Evolutionary conservation across 495 filamentous ascomycete genomes (phyloP), one percentile per base, ranked within the genome.

Genomic region (Talaromyces ruber): DNA sequence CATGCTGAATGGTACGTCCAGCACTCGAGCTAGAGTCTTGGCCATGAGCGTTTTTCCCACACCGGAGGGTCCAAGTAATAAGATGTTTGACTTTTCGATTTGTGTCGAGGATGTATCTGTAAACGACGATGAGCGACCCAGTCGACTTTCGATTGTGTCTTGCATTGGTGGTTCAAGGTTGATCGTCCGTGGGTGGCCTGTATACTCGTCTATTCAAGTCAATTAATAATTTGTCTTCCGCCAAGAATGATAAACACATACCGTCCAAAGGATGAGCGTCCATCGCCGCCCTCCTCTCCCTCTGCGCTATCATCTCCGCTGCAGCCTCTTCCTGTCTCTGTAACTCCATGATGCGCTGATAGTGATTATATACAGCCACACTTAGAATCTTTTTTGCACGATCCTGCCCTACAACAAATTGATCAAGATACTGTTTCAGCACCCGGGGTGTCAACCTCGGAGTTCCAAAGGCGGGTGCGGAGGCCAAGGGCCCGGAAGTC

Each of bases 31-130:
- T 18, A 93, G 77, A 0, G 88, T 91, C 78, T 93, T 91, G 29
- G 90, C 85, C 82, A 98, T 98, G 39, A 97, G 84, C 0, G 95
- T 98, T 74, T 98, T 98, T 0, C 94, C 94, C 4, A 98, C 94
- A 4, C 95, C 94, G 0, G 95, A 95, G 0, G 94, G 95, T 0
- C 94, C 94, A 6, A 98, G 83, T 60, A 97, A 75, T 25, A 98
- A 75, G n/a, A 98, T 82, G 69, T 98, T 98, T 60, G 92, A 94
- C 77, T 98, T 98, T 68, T 97, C 94, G 39, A 98, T 85, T 51
- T 90, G 89, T 39, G 94, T 76, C 22, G 88, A 85, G 1, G 82
- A 81, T 14, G 76, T 73, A 70, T 84, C 78, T 37, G 86, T 73
- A 58, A 82, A 69, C 64, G 80, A 61, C 30, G 80, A 61, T 43